Base-by-base conservation (phyloP, 2,329 filamentous ascomycete species). In the Talaromyces sp. region DNA sequence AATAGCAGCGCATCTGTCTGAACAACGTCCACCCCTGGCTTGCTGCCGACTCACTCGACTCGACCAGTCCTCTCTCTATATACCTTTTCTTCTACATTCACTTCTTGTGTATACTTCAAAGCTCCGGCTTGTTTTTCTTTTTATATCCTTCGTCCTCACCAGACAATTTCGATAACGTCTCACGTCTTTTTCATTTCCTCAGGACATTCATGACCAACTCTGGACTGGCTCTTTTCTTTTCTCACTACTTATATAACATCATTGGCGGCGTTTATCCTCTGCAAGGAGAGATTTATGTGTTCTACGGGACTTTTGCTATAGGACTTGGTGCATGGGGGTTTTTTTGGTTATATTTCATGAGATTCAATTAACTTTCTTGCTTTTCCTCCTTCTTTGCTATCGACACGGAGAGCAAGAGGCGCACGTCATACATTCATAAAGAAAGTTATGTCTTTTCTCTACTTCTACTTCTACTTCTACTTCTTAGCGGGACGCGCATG, bases 51-150 rank as follows among this genome's bases (percentile, higher is more conserved):
- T 27, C 33, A 37, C 19, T 37, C 2, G 33, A 56, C 11, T 50
- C 22, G 2, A 61, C n/a, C 22, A 9, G 35, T 49, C 47, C 24
- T n/a, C 35, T 62, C 47, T 54, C 39, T 52, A 52, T 39, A 41
- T 52, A 31, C n/a, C 13, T 24, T 45, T 62, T n/a, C 14, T 27
- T 7, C 50, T 43, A 19, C 22, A 35, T 49, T 33, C 33, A 33
- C 14, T 49, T 45, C 39, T 60, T 50, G 35, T 62, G 9, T 39
- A 62, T 62, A 52, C 16, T 54, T 33, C 35, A 54, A 50, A 27
- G 39, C 33, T 19, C 27, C n/a, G 16, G 39, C 47, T 27, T 61
- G 14, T n/a, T 47, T 43, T 50, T 39, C 27, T 39, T 14, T 52
- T 52, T 14, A 31, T 10, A n/a, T 27, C 13, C 19, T n/a, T 33